These are phyloP conservation scores for Brettanomyces naardenensis DNA, from an alignment of 805 yeast genomes.

Conservation along the genomic window DNA sequence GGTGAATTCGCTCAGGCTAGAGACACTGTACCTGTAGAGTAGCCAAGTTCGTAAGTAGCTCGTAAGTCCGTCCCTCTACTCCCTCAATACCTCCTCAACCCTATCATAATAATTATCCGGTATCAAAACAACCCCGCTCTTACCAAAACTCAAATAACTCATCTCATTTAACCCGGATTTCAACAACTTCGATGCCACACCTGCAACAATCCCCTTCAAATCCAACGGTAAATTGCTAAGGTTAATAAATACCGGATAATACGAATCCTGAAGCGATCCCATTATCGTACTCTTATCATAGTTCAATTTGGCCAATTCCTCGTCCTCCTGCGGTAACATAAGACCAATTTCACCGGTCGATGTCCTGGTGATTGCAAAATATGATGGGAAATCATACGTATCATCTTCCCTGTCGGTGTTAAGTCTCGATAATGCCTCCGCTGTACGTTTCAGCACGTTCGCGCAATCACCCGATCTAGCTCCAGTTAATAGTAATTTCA, in stretches of 20 bases:
- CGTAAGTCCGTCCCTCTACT: too few relatives aligned
- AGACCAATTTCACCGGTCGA: constrained; percentile 43
- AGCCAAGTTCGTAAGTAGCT: too few relatives aligned
- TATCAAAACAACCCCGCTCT: constrained; percentile 51
- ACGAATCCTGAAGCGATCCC: constrained; percentile 49
- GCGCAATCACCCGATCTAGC: constrained; percentile 44
- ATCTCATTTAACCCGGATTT: constrained; percentile 32
- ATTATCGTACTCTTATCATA: constrained; percentile 34
- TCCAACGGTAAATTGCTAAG: constrained; percentile 47
- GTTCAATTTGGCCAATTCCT: constrained; percentile 29
- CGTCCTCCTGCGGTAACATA: constrained; percentile 35
- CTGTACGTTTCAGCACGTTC: constrained; percentile 34
- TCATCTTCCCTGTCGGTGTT: constrained; percentile 9
- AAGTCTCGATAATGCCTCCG: constrained; percentile 25
- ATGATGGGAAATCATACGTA: constrained; percentile 25
- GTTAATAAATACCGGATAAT: constrained; percentile 51
- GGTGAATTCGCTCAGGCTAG: too few relatives aligned
- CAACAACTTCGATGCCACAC: constrained; percentile 45
- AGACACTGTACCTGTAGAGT: too few relatives aligned
- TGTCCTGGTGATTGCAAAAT: constrained; percentile 46
- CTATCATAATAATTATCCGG: constrained; percentile 33
- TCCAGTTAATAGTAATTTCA: constrained; percentile 46
- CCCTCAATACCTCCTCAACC: constrained; percentile 10
- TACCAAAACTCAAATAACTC: constrained; percentile 55
- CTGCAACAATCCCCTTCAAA: constrained; percentile 60